phyloP scores from a whole-genome alignment of 176 grass and related monocot species.

The Eremochloa ophiuroides region DNA sequence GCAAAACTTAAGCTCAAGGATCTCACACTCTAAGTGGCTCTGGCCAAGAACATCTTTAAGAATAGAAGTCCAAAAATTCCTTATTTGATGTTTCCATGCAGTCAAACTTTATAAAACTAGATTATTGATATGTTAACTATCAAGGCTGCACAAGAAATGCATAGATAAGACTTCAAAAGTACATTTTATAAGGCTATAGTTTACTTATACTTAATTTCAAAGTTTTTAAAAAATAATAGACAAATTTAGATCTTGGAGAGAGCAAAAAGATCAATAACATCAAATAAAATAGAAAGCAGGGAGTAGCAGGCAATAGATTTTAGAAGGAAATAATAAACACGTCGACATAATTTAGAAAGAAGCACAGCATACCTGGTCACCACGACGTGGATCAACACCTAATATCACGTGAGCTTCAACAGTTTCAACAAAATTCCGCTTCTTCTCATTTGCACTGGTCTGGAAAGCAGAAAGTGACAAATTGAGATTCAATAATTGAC shows the following conservation, averaged over 20 bases:
- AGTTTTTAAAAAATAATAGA: not conserved
- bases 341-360: not conserved
- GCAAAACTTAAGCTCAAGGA: not conserved
- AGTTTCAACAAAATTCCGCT: slow-evolving; percentile 73
- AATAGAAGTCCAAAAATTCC: not conserved
- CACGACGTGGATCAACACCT: slow-evolving; percentile 94
- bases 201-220: not conserved
- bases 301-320: not conserved
- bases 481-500: not conserved
- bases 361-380: slow-evolving; percentile 60
- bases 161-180: not conserved
- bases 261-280: not conserved
- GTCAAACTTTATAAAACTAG: not conserved
- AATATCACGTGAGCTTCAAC: slow-evolving; percentile 96
- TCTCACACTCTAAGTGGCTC: not conserved
- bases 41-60: not conserved
- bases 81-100: not conserved
- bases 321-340: not conserved
- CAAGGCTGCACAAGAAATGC: not conserved
- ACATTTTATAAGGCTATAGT: not conserved
- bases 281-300: not conserved
- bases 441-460: slow-evolving; percentile 65
- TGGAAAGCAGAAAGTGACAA: slow-evolving; percentile 36
- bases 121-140: not conserved
- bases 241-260: not conserved